Base-by-base conservation (phyloP, 768 basidiomycete species). In the Asterophora parasitica region DNA sequence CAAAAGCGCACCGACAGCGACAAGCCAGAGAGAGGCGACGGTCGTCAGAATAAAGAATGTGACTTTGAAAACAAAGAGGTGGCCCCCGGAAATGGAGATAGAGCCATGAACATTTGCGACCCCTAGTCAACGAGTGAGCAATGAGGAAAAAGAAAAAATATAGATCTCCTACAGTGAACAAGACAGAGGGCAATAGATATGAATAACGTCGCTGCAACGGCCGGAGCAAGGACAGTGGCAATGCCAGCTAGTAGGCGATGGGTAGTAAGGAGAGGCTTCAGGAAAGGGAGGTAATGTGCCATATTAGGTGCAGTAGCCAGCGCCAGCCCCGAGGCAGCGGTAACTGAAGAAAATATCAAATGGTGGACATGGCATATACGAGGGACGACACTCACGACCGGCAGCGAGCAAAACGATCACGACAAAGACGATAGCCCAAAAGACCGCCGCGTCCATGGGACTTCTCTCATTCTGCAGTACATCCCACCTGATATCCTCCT, bases 401-500 rank as follows among this genome's bases (percentile, higher is more conserved):
- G 77, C 67, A 31, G 71, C 81, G 16, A 90, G 68, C 17, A 82
- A 53, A 2, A 83, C 55, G 1, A 71, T 67, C 13, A 81, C 65
- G 6, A 80, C 62, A 4, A 67, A 60, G 4, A 84, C 68, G 15
- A 82, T 66, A 13, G 71, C 64, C 83, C 86, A 88, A 53, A 85
- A 77, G 2, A 75, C 72, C 26, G 72, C 48, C 16, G 61, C 61
- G 53, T 80, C 77, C 50, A 77, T 51, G 41, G 61, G 45, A 30
- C 67, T 74, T 32, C 76, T 68, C 61, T 80, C 76, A 51, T 76
- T 72, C 63, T 87, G 85, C 41, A 91, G 66, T 19, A 86, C 80
- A 49, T 83, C 80, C 88, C 88, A 92, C 45, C 84, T 67, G 30
- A 92, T 79, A 61, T 91, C 88, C 58, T 91, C 88, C 62, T 87